Evolutionary conservation across 78 protist species (phyloP).

Genomic region (Anaeramoeba flamelloides): DNA sequence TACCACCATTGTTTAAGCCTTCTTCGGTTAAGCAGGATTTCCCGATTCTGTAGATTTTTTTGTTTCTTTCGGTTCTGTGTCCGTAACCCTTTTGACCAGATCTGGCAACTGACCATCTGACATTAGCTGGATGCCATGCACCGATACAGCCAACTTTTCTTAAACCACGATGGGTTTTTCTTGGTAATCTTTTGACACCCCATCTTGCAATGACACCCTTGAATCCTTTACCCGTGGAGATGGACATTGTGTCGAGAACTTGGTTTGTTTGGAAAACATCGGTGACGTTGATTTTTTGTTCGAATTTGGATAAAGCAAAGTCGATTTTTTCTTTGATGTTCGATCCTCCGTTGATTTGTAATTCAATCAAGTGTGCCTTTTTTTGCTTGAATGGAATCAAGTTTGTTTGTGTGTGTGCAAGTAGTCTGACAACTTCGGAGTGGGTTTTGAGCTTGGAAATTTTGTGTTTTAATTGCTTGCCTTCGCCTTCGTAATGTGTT

Average conservation of each 20-base stretch:
- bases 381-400: constrained; percentile 64
- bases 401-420: constrained; percentile 93
- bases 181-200: constrained; percentile 88
- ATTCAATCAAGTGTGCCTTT: constrained; percentile 97
- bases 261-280: constrained; percentile 76
- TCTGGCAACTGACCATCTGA: constrained; percentile 90
- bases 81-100: constrained; percentile 99
- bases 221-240: constrained; percentile 96
- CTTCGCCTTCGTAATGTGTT: constrained; percentile 46
- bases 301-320: constrained; percentile 72
- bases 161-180: constrained; percentile 98
- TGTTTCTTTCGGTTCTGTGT: constrained; percentile 97
- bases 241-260: constrained; percentile 85
- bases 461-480: constrained; percentile 39
- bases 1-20: constrained; percentile 80
- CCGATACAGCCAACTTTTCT: constrained; percentile 99
- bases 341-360: constrained; percentile 99
- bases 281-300: constrained; percentile 74
- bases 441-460: constrained; percentile 73
- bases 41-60: constrained; percentile 97
- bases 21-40: no score
- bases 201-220: constrained; percentile 92
- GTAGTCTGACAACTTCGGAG: constrained; percentile 88
- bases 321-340: constrained; percentile 80
- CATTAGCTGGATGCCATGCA: constrained; percentile 99